Evolutionary conservation across 371 early-diverging fungal genomes (phyloP).

Genomic region (Mortierella sp.): DNA sequence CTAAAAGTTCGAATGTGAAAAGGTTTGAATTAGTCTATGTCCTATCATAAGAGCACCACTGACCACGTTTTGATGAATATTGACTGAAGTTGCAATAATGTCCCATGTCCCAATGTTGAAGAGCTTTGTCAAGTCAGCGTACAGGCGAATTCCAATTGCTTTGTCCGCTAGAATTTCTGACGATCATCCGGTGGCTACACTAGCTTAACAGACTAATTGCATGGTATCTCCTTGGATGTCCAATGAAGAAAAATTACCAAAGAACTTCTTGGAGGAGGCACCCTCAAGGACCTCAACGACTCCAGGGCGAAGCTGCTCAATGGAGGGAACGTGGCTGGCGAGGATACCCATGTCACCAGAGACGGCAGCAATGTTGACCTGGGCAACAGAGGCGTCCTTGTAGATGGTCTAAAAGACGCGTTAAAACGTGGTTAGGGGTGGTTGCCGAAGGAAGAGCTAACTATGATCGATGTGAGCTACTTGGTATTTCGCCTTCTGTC

Average conservation of each 20-base stretch:
- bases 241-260: constrained; percentile 71
- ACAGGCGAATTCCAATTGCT: background rate
- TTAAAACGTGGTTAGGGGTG: background rate
- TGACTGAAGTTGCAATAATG: background rate
- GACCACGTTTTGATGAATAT: background rate
- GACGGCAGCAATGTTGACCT: constrained; percentile 94
- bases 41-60: background rate
- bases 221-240: background rate
- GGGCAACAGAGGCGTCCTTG: constrained; percentile 84
- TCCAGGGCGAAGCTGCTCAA: constrained; percentile 97
- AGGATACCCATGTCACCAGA: constrained; percentile 99
- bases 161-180: background rate
- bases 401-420: constrained; percentile 69
- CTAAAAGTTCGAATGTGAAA: constrained; percentile 55
- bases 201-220: too few relatives aligned
- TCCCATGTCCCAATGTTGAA: constrained; percentile 4
- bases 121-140: background rate
- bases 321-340: constrained; percentile 96
- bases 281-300: constrained; percentile 87
- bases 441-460: background rate
- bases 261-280: constrained; percentile 89
- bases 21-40: background rate
- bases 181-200: too few relatives aligned
- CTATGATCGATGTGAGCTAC: background rate
- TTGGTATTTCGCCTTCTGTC: background rate